Base-by-base conservation (phyloP, 2,329 filamentous ascomycete genomes). In the Neofusicoccum sp. region DNA sequence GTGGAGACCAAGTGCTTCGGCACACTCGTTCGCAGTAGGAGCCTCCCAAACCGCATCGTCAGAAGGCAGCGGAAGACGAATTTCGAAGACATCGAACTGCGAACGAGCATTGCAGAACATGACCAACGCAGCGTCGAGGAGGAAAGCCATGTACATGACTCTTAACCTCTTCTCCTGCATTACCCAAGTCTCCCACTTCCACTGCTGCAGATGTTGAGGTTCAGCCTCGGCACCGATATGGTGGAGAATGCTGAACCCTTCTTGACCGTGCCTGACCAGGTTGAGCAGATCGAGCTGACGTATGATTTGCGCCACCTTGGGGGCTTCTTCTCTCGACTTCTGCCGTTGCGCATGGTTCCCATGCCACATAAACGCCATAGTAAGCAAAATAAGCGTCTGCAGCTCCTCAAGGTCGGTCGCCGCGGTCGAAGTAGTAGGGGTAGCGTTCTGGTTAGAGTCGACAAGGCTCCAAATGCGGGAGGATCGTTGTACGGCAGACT, bases 11-110 rank as follows among this genome's bases (percentile, higher is more conserved):
- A 91, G 76, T 6, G 87, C 85, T 64, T 84, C 80, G 24, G 85
- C 86, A 69, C 88, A 91, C 38, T 86, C 82, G 14, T 80, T 72
- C 4, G 78, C 73, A 40, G 79, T 82, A 33, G 75, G 77, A 3
- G 89, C 88, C 66, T 91, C 88, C 88, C 89, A 91, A 2, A 86
- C 85, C 14, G 86, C 86, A 71, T 91, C 89, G 66, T 91, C 88
- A 12, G 84, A 82, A 7, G 89, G 89, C 5, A 92, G 76, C n/a
- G 88, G 87, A 38, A 91, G 72, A 31, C 80, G 79, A 54, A 91
- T 80, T 65, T 90, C 87, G 34, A 86, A 79, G 7, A 81, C 75
- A 62, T 90, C 84, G 43, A 91, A 84, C 45, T 84, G 79, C 12
- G 87, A 82, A 8, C 80, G 73, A n/a, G 77, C 75, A 70, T 91